A percentile compares a stretch with the other conserved stretches of the same genome.
Evolutionary conservation across 1,284 basidiomycete species (phyloP).

Genomic region (Ceratobasidium sp.): DNA sequence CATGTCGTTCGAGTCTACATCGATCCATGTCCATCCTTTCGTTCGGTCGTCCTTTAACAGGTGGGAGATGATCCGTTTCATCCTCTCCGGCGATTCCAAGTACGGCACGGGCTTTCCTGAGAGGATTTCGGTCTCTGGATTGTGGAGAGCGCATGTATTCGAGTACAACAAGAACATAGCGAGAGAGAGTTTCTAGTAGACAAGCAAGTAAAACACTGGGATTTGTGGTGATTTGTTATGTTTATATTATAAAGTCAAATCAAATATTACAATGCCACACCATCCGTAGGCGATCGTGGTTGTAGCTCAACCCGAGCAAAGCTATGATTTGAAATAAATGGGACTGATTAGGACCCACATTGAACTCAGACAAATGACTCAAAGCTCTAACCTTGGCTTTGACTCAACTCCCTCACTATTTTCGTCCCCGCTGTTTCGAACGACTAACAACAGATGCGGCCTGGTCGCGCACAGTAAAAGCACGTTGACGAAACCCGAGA

Average conservation of each 20-base stretch:
- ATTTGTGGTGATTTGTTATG: background rate
- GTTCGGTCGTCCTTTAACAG: constrained; percentile 42
- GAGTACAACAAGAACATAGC: constrained; percentile 25
- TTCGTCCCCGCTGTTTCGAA: background rate
- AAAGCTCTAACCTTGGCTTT: background rate
- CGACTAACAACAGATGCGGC: background rate
- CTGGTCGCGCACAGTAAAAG: background rate
- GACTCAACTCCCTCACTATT: background rate
- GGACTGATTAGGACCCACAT: background rate
- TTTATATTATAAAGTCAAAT: background rate
- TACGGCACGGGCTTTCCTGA: constrained; percentile 49
- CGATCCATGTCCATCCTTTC: constrained; percentile 44
- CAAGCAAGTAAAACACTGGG: background rate
- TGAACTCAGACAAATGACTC: too few relatives aligned
- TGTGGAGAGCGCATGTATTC: constrained; percentile 44
- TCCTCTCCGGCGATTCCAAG: constrained; percentile 50
- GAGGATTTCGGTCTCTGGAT: constrained; percentile 51
- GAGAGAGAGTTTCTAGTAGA: background rate
- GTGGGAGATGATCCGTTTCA: constrained; percentile 46
- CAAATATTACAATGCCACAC: background rate
- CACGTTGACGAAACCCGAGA: background rate
- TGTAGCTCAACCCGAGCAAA: background rate
- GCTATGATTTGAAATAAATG: background rate
- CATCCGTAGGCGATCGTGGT: background rate
- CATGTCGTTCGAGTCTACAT: constrained; percentile 36